phyloP scores from a whole-genome alignment of 768 basidiomycete species.

The Lepiota venenata region DNA sequence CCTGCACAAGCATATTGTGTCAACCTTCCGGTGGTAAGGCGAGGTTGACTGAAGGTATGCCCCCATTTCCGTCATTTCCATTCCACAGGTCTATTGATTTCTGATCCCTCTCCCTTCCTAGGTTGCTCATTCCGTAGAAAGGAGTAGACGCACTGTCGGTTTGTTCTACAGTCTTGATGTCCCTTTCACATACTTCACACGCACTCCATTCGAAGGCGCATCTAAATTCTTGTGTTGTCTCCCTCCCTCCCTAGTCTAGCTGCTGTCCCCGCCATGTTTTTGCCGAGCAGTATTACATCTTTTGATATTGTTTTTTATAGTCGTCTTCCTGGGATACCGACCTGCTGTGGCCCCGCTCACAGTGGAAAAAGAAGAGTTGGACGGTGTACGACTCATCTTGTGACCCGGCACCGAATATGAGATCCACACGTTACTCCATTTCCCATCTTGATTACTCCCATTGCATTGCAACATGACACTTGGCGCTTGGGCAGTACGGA shows the following conservation, averaged over 20 bases:
- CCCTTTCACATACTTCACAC: background rate
- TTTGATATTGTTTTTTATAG: slow-evolving; percentile 9
- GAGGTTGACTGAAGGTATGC: slow-evolving; percentile 92
- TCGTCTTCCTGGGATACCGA: background rate
- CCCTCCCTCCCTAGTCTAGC: background rate
- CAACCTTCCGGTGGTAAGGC: slow-evolving; percentile 99
- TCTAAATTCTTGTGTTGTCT: background rate
- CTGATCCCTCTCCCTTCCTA: slow-evolving; percentile 26
- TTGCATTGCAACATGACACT: too few species aligned
- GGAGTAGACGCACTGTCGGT: slow-evolving; percentile 48
- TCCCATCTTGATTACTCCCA: background rate
- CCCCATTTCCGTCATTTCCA: background rate
- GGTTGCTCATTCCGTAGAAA: slow-evolving; percentile 99
- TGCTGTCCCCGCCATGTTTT: background rate
- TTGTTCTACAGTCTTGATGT: slow-evolving; percentile 11
- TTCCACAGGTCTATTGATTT: slow-evolving; percentile 5
- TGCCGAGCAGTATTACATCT: background rate
- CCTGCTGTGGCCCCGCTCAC: background rate
- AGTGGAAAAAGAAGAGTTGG: background rate
- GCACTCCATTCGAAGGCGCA: slow-evolving; percentile 2
- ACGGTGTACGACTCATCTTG: background rate
- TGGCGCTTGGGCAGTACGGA: too few species aligned
- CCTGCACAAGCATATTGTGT: slow-evolving; percentile 93
- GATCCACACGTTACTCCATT: background rate
- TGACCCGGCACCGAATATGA: slow-evolving; percentile 1